Evolutionary conservation across 2,329 filamentous ascomycete species (phyloP).

Genomic region (Phoma sp.): DNA sequence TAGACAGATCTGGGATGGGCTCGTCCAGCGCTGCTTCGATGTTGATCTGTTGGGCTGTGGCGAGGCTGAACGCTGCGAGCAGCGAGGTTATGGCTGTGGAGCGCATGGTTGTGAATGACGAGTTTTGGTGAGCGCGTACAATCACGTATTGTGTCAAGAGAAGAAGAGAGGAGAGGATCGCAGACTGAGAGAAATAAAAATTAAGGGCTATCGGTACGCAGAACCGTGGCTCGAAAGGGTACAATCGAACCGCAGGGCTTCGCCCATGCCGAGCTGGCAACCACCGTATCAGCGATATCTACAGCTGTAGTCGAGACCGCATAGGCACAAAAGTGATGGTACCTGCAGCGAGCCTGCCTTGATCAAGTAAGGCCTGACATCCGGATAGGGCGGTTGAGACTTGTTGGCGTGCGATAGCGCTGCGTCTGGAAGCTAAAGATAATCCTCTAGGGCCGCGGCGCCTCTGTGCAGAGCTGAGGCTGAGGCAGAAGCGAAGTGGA

Average conservation of each 20-base stretch:
- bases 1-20: slow-evolving; percentile 7
- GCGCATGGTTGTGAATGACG: background rate
- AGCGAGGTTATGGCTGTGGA: slow-evolving; percentile 9
- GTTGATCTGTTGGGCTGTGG: slow-evolving; percentile 15
- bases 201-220: background rate
- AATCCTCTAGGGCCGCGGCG: slow-evolving; percentile 10
- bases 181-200: background rate
- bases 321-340: slow-evolving; percentile 14
- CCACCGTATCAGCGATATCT: slow-evolving; percentile 10
- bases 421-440: slow-evolving; percentile 9
- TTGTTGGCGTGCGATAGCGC: slow-evolving; percentile 13
- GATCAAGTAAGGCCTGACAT: slow-evolving; percentile 4
- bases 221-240: background rate
- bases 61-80: slow-evolving; percentile 9
- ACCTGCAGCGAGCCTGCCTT: slow-evolving; percentile 11
- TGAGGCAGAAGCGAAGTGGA: slow-evolving; percentile 8
- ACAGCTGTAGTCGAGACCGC: slow-evolving; percentile 11
- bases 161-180: too few relatives aligned
- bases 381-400: slow-evolving; percentile 14
- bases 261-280: slow-evolving; percentile 8
- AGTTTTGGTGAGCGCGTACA: too few relatives aligned
- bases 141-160: background rate
- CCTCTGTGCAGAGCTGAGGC: slow-evolving; percentile 14
- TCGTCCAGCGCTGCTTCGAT: slow-evolving; percentile 8
- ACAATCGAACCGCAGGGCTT: background rate